A percentile compares a stretch with the other conserved stretches of the same genome.
Evolutionary conservation across 2,329 filamentous ascomycete species (phyloP).

Genomic region (Dactylellina haptotyla): DNA sequence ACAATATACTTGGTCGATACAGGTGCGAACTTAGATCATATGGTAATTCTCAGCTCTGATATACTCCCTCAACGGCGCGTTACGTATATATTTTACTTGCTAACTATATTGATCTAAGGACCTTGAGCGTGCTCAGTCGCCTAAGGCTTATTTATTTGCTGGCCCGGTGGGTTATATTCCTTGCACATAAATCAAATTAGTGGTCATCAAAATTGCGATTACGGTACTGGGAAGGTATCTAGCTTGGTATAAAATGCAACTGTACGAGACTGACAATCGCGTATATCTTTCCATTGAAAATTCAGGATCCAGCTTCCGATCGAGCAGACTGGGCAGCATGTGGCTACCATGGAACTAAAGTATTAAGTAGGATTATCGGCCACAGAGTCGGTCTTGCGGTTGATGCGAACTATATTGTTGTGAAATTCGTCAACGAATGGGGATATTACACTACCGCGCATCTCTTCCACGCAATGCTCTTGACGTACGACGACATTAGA

Average conservation of each 20-base stretch:
- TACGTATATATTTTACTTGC: background rate
- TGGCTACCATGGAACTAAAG: background rate
- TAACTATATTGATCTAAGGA: background rate
- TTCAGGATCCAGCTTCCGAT: background rate
- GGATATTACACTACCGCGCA: slow-evolving; percentile 24
- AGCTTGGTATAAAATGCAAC: too few species aligned
- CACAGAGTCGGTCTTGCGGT: background rate
- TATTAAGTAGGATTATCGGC: slow-evolving; percentile 12
- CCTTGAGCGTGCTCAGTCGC: background rate
- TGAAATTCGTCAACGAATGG: slow-evolving; percentile 8
- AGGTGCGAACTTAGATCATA: background rate
- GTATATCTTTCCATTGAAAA: background rate
- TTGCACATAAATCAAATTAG: too few species aligned
- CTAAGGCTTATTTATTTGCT: background rate
- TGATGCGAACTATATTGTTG: background rate
- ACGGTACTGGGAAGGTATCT: too few species aligned
- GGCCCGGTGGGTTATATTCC: background rate
- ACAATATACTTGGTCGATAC: slow-evolving; percentile 24
- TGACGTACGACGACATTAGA: slow-evolving; percentile 4
- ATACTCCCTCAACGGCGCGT: background rate
- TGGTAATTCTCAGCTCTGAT: background rate
- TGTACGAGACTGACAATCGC: too few species aligned
- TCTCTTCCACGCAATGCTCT: slow-evolving; percentile 15
- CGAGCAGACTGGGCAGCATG: background rate
- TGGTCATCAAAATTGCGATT: too few species aligned